Evolutionary conservation across 2,329 filamentous ascomycete genomes (phyloP), one percentile per base, ranked within the genome.

Genomic region (Zarea fungicola): DNA sequence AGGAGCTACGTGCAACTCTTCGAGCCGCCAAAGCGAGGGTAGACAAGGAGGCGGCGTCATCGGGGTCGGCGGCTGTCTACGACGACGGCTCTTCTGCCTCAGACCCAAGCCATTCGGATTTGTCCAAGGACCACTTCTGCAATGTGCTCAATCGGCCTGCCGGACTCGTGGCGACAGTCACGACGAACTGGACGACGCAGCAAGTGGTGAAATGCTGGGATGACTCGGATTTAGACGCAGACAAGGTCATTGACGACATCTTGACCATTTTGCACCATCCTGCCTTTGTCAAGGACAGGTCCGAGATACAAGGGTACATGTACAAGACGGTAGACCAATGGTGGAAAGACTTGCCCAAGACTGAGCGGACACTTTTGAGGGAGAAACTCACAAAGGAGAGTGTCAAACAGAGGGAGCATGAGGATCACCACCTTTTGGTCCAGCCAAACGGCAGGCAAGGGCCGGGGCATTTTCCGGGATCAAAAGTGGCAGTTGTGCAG

Each of bases 201-300:
- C 55, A 62, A 10, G 43, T 62, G 0, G 57, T 62, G 13, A 55
- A 54, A 21, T 62, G 60, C 35, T 95, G 89, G 87, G 86, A 96
- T 53, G 84, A 95, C 60, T 78, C 83, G 2, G 80, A 84, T 34
- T 80, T 91, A 2, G 79, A 87, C 0, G 83, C 89, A 10, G 78
- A 91, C 18, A 84, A 90, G 62, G 83, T 95, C 0, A 74, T 90
- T 52, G 72, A 85, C 52, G 88, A 95, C 55, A 81, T 92, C 23
- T 66, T 88, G 35, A 77, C 78, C 16, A 81, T 87, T 5, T 90
- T 96, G 69, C 91, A 96, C 63, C 90, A 96, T 62, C 91, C 91
- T 0, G 85, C 85, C 2, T 73, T 88, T 32, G 81, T 89, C 9
- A 79, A 92, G 56, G 79, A 84, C 51, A 75, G 76, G 52, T 75